A percentile compares a stretch with the other conserved stretches of the same genome.
Conservation (phyloP, 1,139 yeast species). For the Blastobotrys illinoisensis region DNA sequence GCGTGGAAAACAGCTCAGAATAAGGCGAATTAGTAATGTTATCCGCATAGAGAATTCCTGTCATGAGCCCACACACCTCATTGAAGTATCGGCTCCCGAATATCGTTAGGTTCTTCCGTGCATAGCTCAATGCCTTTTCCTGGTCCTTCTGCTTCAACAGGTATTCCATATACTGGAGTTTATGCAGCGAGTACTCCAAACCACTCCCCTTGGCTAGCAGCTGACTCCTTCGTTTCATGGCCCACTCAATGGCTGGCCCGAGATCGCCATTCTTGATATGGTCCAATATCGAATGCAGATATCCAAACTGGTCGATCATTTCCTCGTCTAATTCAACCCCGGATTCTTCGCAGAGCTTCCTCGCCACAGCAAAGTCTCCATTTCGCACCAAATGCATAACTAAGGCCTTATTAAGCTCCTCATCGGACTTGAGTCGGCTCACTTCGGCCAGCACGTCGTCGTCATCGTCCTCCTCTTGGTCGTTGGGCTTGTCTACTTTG, state of each 20-base stretch:
- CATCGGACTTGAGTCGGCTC: constrained; percentile 3
- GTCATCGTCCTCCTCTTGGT: not conserved
- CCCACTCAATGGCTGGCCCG: constrained; percentile 42
- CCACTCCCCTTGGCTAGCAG: constrained; percentile 34
- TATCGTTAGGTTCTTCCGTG: constrained; percentile 46
- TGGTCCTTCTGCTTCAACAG: constrained; percentile 27
- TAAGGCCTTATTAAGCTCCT: constrained; percentile 36
- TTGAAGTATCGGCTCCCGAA: constrained; percentile 40
- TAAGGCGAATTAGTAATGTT: constrained; percentile 37
- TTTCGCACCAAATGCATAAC: constrained; percentile 41
- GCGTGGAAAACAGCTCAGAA: constrained; percentile 26
- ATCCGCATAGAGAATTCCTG: constrained; percentile 41
- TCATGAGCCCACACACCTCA: constrained; percentile 51
- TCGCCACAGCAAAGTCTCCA: constrained; percentile 40
- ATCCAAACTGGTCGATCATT: constrained; percentile 33
- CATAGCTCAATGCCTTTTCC: constrained; percentile 47
- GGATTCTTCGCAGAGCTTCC: constrained; percentile 33
- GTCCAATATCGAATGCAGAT: constrained; percentile 35
- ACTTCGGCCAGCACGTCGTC: constrained; percentile 11
- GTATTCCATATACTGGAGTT: constrained; percentile 44
- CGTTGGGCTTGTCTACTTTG: constrained; percentile 18
- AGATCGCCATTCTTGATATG: constrained; percentile 30
- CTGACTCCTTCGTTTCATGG: constrained; percentile 28
- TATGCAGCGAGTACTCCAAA: constrained; percentile 60
- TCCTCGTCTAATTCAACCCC: constrained; percentile 28